phyloP scores from a whole-genome alignment of 768 basidiomycete genomes.

The Kwoniella heveanensis region DNA sequence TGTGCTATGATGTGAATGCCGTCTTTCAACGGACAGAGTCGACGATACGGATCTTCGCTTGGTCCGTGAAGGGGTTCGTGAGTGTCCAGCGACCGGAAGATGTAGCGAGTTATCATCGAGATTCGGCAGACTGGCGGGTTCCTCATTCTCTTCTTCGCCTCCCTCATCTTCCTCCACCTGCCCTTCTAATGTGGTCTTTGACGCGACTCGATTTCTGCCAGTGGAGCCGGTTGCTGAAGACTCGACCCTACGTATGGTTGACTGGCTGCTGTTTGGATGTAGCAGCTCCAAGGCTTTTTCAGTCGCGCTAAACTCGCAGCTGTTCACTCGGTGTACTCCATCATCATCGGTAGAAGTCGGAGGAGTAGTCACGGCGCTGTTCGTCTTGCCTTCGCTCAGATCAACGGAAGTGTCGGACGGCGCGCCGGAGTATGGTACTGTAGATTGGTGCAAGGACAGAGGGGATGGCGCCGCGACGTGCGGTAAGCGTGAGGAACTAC shows the following conservation, averaged over 20 bases:
- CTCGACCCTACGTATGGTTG: constrained; percentile 49
- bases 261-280: constrained; percentile 53
- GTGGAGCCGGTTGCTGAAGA: constrained; percentile 24
- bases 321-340: constrained; percentile 28
- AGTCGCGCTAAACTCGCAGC: constrained; percentile 36
- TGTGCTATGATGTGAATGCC: constrained; percentile 53
- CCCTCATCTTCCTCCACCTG: constrained; percentile 39
- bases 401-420: constrained; percentile 36
- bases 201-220: constrained; percentile 21
- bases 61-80: constrained; percentile 88
- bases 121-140: constrained; percentile 22
- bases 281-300: constrained; percentile 38
- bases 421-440: constrained; percentile 27
- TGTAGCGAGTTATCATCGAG: constrained; percentile 58
- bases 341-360: constrained; percentile 50
- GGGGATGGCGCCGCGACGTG: constrained; percentile 24
- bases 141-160: constrained; percentile 14
- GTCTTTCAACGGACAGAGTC: constrained; percentile 60
- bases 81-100: constrained; percentile 61
- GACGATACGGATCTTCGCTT: constrained; percentile 95
- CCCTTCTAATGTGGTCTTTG: constrained; percentile 33
- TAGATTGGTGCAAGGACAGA: constrained; percentile 29
- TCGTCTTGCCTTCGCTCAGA: constrained; percentile 35
- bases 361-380: constrained; percentile 38
- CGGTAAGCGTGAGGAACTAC: constrained; percentile 6